Evolutionary conservation across 23 red algal species (phyloP), one percentile per base, ranked within the genome.

Genomic region (Agarophyton chilense): DNA sequence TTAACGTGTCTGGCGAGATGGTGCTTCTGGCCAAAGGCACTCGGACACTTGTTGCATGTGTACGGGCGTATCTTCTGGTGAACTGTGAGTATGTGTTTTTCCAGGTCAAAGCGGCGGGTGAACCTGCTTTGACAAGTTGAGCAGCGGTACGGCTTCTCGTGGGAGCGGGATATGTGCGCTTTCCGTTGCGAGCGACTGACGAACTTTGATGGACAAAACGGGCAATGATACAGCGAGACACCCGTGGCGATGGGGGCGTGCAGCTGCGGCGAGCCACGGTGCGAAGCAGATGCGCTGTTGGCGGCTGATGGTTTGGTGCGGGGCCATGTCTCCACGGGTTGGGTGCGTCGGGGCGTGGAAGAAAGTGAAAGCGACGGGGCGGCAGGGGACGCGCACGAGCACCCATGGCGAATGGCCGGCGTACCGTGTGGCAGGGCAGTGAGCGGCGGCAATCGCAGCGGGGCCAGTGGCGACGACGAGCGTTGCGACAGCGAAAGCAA

Each of bases 1-100:
- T 40, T 28, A 14, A 74, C 77, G 43, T 94, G 91, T 36, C 91
- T 35, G 22, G 44, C 61, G 21, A 94, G 28, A 68, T 94, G 91
- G 19, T 85, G 91, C 41, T 78, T 77, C 35, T 94, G 91, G 29
- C 91, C 80, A 26, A 94, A 94, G 18, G 71, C 67, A 11, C 47
- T 54, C 0, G 25, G 18, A 40, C 91, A 94, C 28, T 62, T 13
- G 22, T 84, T 35, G 66, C 91, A 94, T 6, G n/a, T 24, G 45
- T 44, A 94, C 12, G 91, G 91, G 8, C 91, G 65, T 10, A 68
- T 67, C 31, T 52, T 50, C 35, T 79, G 45, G 63, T 94, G 91
- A 10, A 94, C 81, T 35, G 74, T 79, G 17, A 87, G 72, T 0
- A 34, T 50, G 61, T 94, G 91, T 29, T 80, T 86, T 39, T 94